Conservation (phyloP, 768 basidiomycete species). For the Phanerodontia chrysosporium region DNA sequence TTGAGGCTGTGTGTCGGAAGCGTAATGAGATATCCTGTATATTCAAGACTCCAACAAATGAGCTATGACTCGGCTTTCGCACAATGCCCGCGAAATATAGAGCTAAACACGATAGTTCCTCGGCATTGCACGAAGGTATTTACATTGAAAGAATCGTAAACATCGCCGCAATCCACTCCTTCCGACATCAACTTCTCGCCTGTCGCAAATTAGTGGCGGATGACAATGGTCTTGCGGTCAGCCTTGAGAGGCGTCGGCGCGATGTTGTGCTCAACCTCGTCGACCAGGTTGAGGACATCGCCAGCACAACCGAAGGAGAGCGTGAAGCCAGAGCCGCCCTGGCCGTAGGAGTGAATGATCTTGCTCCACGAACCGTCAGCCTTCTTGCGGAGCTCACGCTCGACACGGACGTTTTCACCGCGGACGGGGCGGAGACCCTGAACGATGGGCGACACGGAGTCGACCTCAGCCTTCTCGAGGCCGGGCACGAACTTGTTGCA, state of each 20-base stretch:
- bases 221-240: background rate
- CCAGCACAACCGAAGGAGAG: slow-evolving; percentile 22
- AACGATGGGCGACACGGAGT: slow-evolving; percentile 15
- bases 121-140: too few relatives aligned
- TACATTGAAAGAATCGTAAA: too few relatives aligned
- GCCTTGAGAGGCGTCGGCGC: background rate
- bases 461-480: slow-evolving; percentile 14
- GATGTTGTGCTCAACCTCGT: slow-evolving; percentile 6
- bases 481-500: slow-evolving; percentile 17
- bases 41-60: too few relatives aligned
- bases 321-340: slow-evolving; percentile 19
- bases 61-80: too few relatives aligned
- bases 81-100: too few relatives aligned
- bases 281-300: slow-evolving; percentile 16
- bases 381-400: slow-evolving; percentile 15
- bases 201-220: background rate
- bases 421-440: slow-evolving; percentile 18
- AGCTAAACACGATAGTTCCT: too few relatives aligned
- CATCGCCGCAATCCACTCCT: background rate
- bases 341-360: slow-evolving; percentile 21
- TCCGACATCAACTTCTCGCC: background rate
- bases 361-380: slow-evolving; percentile 12
- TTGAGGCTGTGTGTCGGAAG: too few relatives aligned
- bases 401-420: slow-evolving; percentile 17
- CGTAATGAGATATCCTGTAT: too few relatives aligned